These are phyloP conservation scores for Salix exigua DNA, from an alignment of 345 rosid genomes.

Conservation along the genomic window DNA sequence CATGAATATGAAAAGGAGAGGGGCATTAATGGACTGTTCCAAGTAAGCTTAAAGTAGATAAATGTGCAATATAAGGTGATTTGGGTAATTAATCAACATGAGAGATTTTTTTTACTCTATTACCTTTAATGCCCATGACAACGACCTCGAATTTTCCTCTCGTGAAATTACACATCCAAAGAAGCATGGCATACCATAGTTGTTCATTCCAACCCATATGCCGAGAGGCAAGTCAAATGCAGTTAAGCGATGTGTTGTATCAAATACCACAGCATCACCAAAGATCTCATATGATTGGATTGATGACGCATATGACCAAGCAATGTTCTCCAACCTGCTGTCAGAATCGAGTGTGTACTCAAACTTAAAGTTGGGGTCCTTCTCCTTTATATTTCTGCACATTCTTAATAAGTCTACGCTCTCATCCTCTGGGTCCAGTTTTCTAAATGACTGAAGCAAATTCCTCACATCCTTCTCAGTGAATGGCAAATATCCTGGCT, in stretches of 20 bases:
- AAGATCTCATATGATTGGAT: slow-evolving; percentile 75
- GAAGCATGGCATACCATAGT: slow-evolving; percentile 97
- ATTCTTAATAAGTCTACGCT: slow-evolving; percentile 79
- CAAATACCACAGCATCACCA: slow-evolving; percentile 94
- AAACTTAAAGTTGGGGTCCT: slow-evolving; percentile 84
- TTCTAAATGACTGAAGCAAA: slow-evolving; percentile 85
- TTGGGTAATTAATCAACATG: background rate
- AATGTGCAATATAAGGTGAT: background rate
- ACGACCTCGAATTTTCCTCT: slow-evolving; percentile 71
- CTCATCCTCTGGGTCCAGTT: slow-evolving; percentile 81
- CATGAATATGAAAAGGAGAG: background rate
- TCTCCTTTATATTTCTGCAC: slow-evolving; percentile 87
- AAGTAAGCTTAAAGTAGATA: background rate
- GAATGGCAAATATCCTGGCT: slow-evolving; percentile 89
- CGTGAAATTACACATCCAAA: slow-evolving; percentile 84
- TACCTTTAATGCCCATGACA: slow-evolving; percentile 98
- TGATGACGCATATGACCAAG: slow-evolving; percentile 93
- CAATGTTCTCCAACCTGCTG: slow-evolving; percentile 71
- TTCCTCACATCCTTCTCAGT: slow-evolving; percentile 98
- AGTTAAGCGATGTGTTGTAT: slow-evolving; percentile 83
- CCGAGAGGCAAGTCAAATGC: slow-evolving; percentile 98
- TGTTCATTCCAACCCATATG: slow-evolving; percentile 90
- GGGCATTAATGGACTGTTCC: background rate
- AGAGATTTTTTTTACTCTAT: slow-evolving; percentile 9
- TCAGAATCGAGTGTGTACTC: slow-evolving; percentile 68